Evolutionary conservation across 2,329 filamentous ascomycete species (phyloP), one percentile per base, ranked within the genome.

Genomic region (Aspergillus aculeatinus): DNA sequence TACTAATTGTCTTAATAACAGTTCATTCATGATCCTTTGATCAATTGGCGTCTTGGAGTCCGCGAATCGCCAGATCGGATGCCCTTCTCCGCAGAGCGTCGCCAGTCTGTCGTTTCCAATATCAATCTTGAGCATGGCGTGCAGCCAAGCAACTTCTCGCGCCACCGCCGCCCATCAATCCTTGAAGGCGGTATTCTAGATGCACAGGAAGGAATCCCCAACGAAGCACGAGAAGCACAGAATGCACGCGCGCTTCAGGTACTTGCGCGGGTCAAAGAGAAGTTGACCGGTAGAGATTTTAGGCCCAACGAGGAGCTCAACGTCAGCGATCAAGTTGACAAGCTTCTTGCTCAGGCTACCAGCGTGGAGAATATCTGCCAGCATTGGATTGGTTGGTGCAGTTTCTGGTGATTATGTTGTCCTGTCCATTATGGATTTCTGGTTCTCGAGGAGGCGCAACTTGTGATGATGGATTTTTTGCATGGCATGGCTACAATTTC

Each of bases 1-100:
- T 29, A 29, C 63, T 75, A 59, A 47, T 10, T 53, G 33, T 35
- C 3, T 16, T 12, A 16, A 12, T 12, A 16, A 51, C 62, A 95
- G 91, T 99, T 99, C 79, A 97, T 99, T 67, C 96, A 99, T 74
- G 95, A 99, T 75, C 95, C 96, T n/a, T 85, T 99, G 48, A 89
- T 99, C 57, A 99, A 93, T 52, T 99, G 95, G 95, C 89, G 95
- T 68, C 85, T 99, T 51, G 84, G 84, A 63, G 82, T 83, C 60
- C 83, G 84, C 60, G 85, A 88, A 64, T 85, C 84, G 6, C 85
- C 86, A 2, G 82, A 81, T 4, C 81, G 85, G 57, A 81, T 84
- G 31, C 83, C 84, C 39, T 87, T 87, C 74, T 81, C 81, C 6
- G 83, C 84, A 0, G 86, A 88, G 67, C 85, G 86, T 54, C 82